Evolutionary conservation across 768 basidiomycete genomes (phyloP).

Genomic region (Amanita inopinata): DNA sequence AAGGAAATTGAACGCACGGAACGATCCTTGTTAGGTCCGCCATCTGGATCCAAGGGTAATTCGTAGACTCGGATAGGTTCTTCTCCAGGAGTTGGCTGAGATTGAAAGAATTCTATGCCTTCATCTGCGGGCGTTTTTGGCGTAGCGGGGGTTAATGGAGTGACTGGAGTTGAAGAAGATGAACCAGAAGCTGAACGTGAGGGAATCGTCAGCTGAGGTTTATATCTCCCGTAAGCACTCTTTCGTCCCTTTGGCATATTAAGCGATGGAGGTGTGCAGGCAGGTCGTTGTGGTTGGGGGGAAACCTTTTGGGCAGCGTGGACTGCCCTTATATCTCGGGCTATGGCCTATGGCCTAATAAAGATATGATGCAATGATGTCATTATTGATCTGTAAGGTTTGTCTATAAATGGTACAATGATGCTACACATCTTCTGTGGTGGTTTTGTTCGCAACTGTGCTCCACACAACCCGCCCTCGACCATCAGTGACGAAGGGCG

Average conservation of each 20-base stretch:
- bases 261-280: constrained; percentile 9
- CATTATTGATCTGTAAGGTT: no score
- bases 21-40: constrained; percentile 79
- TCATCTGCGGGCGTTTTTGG: constrained; percentile 92
- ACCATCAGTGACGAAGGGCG: constrained; percentile 56
- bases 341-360: no score
- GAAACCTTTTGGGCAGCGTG: neutral
- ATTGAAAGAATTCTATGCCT: constrained; percentile 80
- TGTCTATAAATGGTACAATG: constrained; percentile 1
- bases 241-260: constrained; percentile 18
- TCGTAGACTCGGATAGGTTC: constrained; percentile 76
- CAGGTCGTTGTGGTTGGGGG: constrained; percentile 7
- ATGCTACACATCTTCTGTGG: neutral
- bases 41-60: constrained; percentile 79
- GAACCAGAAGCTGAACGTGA: constrained; percentile 15
- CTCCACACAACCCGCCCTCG: constrained; percentile 50
- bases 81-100: constrained; percentile 39
- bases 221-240: constrained; percentile 15
- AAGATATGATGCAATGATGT: constrained; percentile 5
- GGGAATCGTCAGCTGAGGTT: constrained; percentile 23
- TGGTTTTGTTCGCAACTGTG: constrained; percentile 7
- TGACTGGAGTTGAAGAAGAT: constrained; percentile 16
- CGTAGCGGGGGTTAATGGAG: constrained; percentile 30
- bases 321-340: constrained; percentile 4
- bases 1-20: constrained; percentile 43